A percentile compares a stretch with the other conserved stretches of the same genome.
These are phyloP conservation scores for Pseudocohnilembus persalinus DNA, from an alignment of 169 alveolate genomes.

Conservation along the genomic window DNA sequence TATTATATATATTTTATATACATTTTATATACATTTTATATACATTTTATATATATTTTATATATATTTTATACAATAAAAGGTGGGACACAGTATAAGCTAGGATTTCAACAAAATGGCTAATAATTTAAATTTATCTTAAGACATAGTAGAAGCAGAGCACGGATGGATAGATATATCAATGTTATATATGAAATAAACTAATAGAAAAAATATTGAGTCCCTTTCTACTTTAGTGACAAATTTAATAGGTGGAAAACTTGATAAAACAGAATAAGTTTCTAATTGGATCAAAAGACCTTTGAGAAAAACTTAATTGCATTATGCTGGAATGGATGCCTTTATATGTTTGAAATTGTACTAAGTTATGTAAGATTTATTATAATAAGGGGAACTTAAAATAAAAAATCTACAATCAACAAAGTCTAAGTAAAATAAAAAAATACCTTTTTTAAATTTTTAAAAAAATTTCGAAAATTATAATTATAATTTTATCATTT, in stretches of 20 bases:
- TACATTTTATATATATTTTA: no score
- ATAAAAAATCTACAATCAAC: neutral
- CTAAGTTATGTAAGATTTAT: conserved; percentile 21
- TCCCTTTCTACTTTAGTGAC: conserved; percentile 47
- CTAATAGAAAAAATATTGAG: neutral
- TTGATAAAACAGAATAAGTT: conserved; percentile 74
- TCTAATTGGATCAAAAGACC: conserved; percentile 84
- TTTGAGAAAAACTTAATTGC: conserved; percentile 58
- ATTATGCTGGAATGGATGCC: conserved; percentile 83
- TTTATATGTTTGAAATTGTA: conserved; percentile 28
- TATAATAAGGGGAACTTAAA: neutral
- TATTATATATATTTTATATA: no score
- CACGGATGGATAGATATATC: conserved; percentile 19
- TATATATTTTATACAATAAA: neutral
- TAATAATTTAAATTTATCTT: neutral
- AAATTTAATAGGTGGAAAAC: conserved; percentile 41
- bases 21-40: no score
- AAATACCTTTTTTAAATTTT: no score
- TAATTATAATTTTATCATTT: neutral
- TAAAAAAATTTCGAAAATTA: no score
- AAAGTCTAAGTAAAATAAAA: no score
- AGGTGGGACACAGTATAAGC: conserved; percentile 35
- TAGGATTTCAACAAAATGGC: conserved; percentile 30
- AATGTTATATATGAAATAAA: conserved; percentile 14
- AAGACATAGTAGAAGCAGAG: conserved; percentile 4